These are phyloP conservation scores for Fragosphaeria purpurea DNA, from an alignment of 2,329 filamentous ascomycete species.

Conservation along the genomic window DNA sequence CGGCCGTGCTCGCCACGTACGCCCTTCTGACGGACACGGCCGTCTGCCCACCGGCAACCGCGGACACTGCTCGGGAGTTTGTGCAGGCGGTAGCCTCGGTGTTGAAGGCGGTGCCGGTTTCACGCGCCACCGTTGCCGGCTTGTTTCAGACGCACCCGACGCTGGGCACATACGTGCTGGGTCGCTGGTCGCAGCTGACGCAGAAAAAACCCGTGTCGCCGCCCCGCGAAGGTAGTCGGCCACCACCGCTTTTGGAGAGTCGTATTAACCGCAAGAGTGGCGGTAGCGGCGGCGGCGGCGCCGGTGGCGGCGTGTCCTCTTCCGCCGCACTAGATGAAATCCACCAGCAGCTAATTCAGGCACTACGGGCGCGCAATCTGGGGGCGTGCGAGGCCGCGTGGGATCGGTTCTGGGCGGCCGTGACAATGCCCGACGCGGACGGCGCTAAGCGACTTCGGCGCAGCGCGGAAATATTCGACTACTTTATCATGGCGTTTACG, in stretches of 20 bases:
- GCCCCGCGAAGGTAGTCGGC: too few relatives aligned
- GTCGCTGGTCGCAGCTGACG: conserved; percentile 5
- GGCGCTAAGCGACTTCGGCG: conserved; percentile 10
- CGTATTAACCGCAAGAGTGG: too few relatives aligned
- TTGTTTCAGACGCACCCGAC: conserved; percentile 14
- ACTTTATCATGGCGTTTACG: conserved; percentile 26
- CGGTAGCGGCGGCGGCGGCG: too few relatives aligned
- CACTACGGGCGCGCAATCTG: conserved; percentile 18
- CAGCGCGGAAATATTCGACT: conserved; percentile 20
- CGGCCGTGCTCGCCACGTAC: conserved; percentile 29
- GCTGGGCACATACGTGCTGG: conserved; percentile 15
- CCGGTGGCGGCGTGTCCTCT: too few relatives aligned
- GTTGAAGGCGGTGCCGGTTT: conserved; percentile 8
- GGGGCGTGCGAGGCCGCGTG: conserved; percentile 17
- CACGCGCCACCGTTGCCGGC: conserved; percentile 9
- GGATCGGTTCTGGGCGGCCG: conserved; percentile 19
- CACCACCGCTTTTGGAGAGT: too few relatives aligned
- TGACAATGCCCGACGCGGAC: conserved; percentile 12
- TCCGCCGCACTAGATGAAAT: conserved; percentile 7
- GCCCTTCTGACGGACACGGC: conserved; percentile 25
- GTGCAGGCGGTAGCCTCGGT: conserved; percentile 15
- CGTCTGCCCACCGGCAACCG: conserved; percentile 11
- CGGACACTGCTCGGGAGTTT: conserved; percentile 17
- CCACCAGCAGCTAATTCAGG: conserved; percentile 18
- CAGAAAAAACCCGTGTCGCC: too few relatives aligned